A percentile compares a stretch with the other conserved stretches of the same genome.
phyloP scores from a whole-genome alignment of 2,329 filamentous ascomycete genomes.

The Fusarium musae region DNA sequence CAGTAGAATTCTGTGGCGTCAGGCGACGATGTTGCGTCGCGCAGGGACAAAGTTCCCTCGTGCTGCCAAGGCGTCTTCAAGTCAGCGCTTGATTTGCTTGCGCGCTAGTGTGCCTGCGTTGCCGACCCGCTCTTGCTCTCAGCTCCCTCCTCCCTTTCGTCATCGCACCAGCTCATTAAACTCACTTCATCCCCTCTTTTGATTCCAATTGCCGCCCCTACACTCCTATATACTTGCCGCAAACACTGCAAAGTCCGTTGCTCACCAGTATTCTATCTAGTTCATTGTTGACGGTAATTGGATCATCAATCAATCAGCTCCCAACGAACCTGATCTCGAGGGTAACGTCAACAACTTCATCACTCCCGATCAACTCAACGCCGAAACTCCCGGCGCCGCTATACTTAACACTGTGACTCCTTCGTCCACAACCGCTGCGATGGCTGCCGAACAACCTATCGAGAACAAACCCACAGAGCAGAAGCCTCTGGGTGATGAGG shows the following conservation, averaged over 20 bases:
- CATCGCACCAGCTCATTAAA: conserved; percentile 36
- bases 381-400: conserved; percentile 58
- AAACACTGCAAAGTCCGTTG: conserved; percentile 16
- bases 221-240: conserved; percentile 15
- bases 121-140: conserved; percentile 33
- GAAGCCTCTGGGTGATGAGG: conserved; percentile 40
- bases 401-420: conserved; percentile 76
- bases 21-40: conserved; percentile 16
- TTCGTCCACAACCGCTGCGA: conserved; percentile 75
- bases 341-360: conserved; percentile 96
- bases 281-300: conserved; percentile 96
- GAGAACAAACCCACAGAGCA: conserved; percentile 50
- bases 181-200: conserved; percentile 30
- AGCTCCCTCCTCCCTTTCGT: conserved; percentile 32
- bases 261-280: conserved; percentile 59
- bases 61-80: conserved; percentile 31
- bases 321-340: conserved; percentile 82
- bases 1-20: conserved; percentile 32
- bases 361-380: conserved; percentile 74
- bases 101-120: conserved; percentile 44
- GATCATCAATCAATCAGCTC: conserved; percentile 83
- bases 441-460: conserved; percentile 70
- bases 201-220: conserved; percentile 37
- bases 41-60: conserved; percentile 19
- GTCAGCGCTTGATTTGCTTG: conserved; percentile 37